These are phyloP conservation scores for Trypanosoma scelopori DNA, from an alignment of 208 protist species.

Conservation along the genomic window DNA sequence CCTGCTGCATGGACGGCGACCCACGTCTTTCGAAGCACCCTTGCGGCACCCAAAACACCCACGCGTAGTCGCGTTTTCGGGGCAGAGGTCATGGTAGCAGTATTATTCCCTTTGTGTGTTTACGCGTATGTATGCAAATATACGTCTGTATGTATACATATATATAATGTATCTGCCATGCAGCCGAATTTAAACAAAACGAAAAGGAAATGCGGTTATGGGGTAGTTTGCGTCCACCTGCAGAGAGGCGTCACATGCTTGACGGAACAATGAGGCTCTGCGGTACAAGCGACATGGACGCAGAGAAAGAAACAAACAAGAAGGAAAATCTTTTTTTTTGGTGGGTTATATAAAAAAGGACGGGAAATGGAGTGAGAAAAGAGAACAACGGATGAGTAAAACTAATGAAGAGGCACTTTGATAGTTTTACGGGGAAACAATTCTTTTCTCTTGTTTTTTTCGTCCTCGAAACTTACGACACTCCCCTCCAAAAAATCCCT, in stretches of 20 bases:
- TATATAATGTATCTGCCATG: too few species aligned
- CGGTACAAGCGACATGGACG: too few species aligned
- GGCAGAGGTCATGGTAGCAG: background rate
- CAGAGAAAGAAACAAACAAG: slow-evolving; percentile 6
- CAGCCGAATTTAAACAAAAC: background rate
- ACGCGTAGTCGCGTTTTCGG: slow-evolving; percentile 33
- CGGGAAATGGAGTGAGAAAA: background rate
- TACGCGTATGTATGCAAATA: too few species aligned
- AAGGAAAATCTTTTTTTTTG: too few species aligned
- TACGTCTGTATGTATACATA: too few species aligned
- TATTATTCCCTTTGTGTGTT: background rate
- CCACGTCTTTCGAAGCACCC: slow-evolving; percentile 39
- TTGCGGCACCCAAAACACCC: slow-evolving; percentile 50
- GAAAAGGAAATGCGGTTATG: background rate
- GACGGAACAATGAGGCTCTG: background rate
- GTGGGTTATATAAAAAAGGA: too few species aligned
- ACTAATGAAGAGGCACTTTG: too few species aligned
- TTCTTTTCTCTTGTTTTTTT: too few species aligned
- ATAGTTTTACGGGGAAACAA: too few species aligned
- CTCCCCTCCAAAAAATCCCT: too few species aligned
- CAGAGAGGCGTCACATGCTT: background rate
- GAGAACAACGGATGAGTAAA: background rate
- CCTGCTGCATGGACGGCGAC: slow-evolving; percentile 43
- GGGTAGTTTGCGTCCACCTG: background rate
- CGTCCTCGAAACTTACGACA: too few species aligned